Base-by-base conservation (phyloP, 2,329 filamentous ascomycete genomes). In the Aspergillus felis region DNA sequence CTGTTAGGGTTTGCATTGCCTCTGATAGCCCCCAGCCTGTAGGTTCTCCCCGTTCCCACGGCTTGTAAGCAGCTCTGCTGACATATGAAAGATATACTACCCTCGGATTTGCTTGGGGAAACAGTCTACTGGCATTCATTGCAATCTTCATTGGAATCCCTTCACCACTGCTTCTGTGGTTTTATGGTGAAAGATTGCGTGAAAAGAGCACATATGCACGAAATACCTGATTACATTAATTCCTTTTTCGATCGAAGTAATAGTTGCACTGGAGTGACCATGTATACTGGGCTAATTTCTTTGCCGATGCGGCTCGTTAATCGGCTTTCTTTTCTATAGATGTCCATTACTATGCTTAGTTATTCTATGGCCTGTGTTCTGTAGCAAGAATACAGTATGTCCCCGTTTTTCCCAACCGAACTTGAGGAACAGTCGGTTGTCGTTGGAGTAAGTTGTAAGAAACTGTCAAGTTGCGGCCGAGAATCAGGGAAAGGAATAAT, bases 151-250 rank as follows among this genome's bases (percentile, higher is more conserved):
- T 76, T 12, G 74, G 74, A 1, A 42, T 81, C 2, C 75, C 78
- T 2, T 77, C 77, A 12, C 79, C 79, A 4, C 64, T 79, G 6
- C 55, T 81, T 54, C 61, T 82, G 51, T 81, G 78, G 78, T 73
- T 65, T 44, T 81, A 70, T 66, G 80, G 80, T 0, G 73, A 73
- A 63, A 65, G 51, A 52, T 58, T 82, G 65, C 70, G 80, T 57
- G 67, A 44, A 24, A 75, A 67, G 65, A 80, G 78, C 66, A 69
- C 72, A 24, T 81, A 77, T 64, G 20, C 71, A 53, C 76, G 75
- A 17, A 14, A 38, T 38, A 38, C 14, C 14, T 38, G 6, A 38
- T 17, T 7, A 29, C 10, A 7, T 7, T 38, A 17, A 7, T 38
- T 14, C 32, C 32, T 38, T 3, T 14, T 17, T n/a, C 5, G 32